Percentiles rank a stretch among this genome's conserved stretches.
phyloP scores from a whole-genome alignment of 2,329 filamentous ascomycete species.

The Orbilia ellipsospora region DNA sequence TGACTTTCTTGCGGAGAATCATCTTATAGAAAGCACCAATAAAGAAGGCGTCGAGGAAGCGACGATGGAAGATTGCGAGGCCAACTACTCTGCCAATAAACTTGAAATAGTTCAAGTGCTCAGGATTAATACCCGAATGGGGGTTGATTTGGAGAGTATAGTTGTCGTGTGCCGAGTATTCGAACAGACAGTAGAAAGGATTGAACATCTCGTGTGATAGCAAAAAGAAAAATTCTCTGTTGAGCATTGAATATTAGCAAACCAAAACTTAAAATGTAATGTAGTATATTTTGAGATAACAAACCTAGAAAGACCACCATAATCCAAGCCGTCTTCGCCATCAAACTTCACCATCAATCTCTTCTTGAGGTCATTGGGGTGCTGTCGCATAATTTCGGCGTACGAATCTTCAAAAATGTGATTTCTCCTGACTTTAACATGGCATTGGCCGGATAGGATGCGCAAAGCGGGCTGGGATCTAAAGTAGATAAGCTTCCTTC shows the following conservation, averaged over 20 bases:
- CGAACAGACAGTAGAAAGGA: constrained; percentile 98
- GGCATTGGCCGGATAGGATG: constrained; percentile 94
- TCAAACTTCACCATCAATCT: constrained; percentile 99
- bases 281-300: not conserved
- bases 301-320: constrained; percentile 88
- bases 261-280: not conserved
- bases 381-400: constrained; percentile 97
- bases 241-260: constrained; percentile 1
- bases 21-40: constrained; percentile 99
- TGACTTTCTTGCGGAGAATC: constrained; percentile 92
- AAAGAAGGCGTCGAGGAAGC: constrained; percentile 98
- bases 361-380: constrained; percentile 95
- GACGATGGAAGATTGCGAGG: constrained; percentile 95
- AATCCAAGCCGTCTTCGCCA: constrained; percentile 96
- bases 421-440: constrained; percentile 95
- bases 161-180: constrained; percentile 99
- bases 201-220: constrained; percentile 99
- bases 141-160: constrained; percentile 99
- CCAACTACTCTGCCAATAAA: constrained; percentile 98
- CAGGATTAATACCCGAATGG: constrained; percentile 98
- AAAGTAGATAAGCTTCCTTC: constrained; percentile 98
- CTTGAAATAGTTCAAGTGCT: constrained; percentile 99
- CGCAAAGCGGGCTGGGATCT: constrained; percentile 95
- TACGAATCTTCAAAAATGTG: constrained; percentile 99
- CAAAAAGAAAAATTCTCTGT: constrained; percentile 97